Evolutionary conservation across 805 yeast species (phyloP).

Genomic region (Candida quercuum): DNA sequence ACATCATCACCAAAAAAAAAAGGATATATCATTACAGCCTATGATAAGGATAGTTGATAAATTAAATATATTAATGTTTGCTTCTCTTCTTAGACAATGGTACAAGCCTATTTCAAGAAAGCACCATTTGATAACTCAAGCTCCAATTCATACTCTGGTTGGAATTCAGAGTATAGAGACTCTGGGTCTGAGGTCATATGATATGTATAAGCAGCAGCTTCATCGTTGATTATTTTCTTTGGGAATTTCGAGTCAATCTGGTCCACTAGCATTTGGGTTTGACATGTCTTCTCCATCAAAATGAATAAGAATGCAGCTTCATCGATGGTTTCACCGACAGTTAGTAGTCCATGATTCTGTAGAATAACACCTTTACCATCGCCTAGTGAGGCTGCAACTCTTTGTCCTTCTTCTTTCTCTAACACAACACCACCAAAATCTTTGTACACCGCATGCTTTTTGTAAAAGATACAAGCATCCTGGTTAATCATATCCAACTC

Average conservation of each 20-base stretch:
- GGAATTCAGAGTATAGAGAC: slow-evolving; percentile 66
- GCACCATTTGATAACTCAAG: slow-evolving; percentile 24
- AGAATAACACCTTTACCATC: slow-evolving; percentile 49
- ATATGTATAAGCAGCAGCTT: slow-evolving; percentile 63
- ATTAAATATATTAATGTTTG: too few relatives aligned
- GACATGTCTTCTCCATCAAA: slow-evolving; percentile 58
- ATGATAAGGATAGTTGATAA: too few relatives aligned
- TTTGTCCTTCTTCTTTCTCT: slow-evolving; percentile 56
- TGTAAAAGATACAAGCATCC: slow-evolving; percentile 66
- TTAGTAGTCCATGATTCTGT: slow-evolving; percentile 69
- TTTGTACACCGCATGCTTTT: slow-evolving; percentile 57
- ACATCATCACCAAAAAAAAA: too few relatives aligned
- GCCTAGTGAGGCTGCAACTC: slow-evolving; percentile 58
- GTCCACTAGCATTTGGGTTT: slow-evolving; percentile 61
- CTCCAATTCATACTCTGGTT: slow-evolving; percentile 59
- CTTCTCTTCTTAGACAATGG: too few relatives aligned
- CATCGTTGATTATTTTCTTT: slow-evolving; percentile 44
- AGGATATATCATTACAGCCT: too few relatives aligned
- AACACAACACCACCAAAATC: slow-evolving; percentile 79
- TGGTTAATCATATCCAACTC: slow-evolving; percentile 77
- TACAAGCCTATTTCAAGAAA: slow-evolving; percentile 11
- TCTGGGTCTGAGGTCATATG: slow-evolving; percentile 60
- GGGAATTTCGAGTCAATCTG: slow-evolving; percentile 35
- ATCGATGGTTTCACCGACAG: slow-evolving; percentile 66
- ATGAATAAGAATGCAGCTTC: slow-evolving; percentile 68